Base-by-base conservation (phyloP, 1,284 basidiomycete genomes). In the Ustanciosporium gigantosporum region DNA sequence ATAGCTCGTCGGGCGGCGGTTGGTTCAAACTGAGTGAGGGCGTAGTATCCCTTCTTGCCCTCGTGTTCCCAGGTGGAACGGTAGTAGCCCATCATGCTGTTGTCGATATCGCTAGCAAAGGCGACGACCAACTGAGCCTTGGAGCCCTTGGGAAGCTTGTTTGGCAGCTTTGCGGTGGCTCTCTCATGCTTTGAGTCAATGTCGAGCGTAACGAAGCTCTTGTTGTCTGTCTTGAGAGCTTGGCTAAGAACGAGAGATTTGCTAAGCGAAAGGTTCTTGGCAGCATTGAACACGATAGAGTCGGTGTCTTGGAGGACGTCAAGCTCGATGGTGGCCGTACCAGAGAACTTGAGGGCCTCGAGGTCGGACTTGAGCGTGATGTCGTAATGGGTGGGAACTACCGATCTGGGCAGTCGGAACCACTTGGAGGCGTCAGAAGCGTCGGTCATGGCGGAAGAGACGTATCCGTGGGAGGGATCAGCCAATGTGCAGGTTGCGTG, bases 341-440 rank as follows among this genome's bases (percentile, higher is more conserved):
- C 93, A 31, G 85, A 82, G 76, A 92, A 96, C 17, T 79, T 83
- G 42, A 85, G 82, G 20, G 83, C 82, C 55, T 88, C 83, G 42
- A 96, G 83, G 79, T 94, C 88, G 3, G 92, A 73, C 77, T 84
- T 87, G 79, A 94, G 82, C 38, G 85, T 87, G 41, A 95, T 79
- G 69, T 82, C 88, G 80, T 95, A 96, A 79, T 93, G 90, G 21
- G 80, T 83, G 17, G 90, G 87, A 66, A 83, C 84, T 50, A 90
- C 85, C 67, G 86, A 82, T 9, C 83, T 83, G 11, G 90, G 90
- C 40, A 94, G 84, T 65, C 90, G 86, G 79, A 87, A 89, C 69
- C 66, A 69, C 56, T 61, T 53, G 46, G 62, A 66, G n/a, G 56
- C 56, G 42, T 66, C 61, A 47, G 50, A 42, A 24, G 61, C 56